Percentiles rank a stretch among this genome's conserved stretches.
These are phyloP conservation scores for Sclerotinia nivalis DNA, from an alignment of 2,329 filamentous ascomycete genomes.

Conservation along the genomic window DNA sequence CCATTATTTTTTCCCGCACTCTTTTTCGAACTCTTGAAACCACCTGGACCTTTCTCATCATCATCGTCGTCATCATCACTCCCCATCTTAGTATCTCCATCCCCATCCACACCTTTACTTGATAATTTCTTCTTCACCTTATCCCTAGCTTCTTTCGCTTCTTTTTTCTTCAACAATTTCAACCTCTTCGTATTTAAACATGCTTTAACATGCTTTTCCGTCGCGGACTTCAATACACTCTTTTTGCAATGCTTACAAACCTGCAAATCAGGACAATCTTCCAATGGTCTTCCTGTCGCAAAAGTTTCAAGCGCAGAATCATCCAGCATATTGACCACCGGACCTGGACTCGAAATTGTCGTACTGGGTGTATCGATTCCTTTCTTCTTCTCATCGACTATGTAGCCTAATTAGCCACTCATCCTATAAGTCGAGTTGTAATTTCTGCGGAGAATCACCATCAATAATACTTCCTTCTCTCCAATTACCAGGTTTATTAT, in stretches of 20 bases:
- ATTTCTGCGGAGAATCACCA: conserved; percentile 42
- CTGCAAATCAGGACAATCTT: conserved; percentile 76
- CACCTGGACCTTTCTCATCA: conserved; percentile 42
- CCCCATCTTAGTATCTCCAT: conserved; percentile 42
- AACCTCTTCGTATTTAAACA: conserved; percentile 67
- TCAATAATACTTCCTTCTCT: conserved; percentile 64
- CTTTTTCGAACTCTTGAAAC: conserved; percentile 56
- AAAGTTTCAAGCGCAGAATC: conserved; percentile 77
- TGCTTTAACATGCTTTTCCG: conserved; percentile 76
- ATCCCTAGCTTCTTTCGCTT: conserved; percentile 42
- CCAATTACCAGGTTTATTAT: conserved; percentile 70
- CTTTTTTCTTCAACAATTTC: conserved; percentile 42
- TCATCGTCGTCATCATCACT: conserved; percentile 46
- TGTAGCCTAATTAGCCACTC: conserved; percentile 17
- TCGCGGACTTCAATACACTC: conserved; percentile 72
- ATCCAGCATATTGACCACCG: conserved; percentile 69
- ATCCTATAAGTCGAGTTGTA: background rate
- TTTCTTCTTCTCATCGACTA: conserved; percentile 57
- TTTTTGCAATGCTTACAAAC: conserved; percentile 96
- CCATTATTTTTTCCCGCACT: conserved; percentile 64
- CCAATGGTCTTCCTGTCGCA: conserved; percentile 75
- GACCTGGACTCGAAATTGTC: conserved; percentile 52
- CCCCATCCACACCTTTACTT: conserved; percentile 40
- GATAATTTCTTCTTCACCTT: conserved; percentile 47
- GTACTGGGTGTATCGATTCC: conserved; percentile 46